Evolutionary conservation across 1,284 basidiomycete genomes (phyloP).

Genomic region (Ustilago hordei): DNA sequence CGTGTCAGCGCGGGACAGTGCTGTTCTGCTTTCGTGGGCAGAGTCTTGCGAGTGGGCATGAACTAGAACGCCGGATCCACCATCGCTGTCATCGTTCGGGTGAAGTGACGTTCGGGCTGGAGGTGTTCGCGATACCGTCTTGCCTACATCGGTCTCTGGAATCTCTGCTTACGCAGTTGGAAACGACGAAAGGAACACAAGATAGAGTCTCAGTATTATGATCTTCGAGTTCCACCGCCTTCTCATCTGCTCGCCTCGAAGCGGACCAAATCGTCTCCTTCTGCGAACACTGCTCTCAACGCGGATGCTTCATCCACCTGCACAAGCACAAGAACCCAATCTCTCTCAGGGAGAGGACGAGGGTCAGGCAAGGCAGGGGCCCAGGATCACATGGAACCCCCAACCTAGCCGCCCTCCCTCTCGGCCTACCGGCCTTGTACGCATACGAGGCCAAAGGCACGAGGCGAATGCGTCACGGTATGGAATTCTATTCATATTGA

Average conservation of each 20-base stretch:
- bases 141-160: neutral
- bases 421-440: slow-evolving; percentile 38
- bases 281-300: neutral
- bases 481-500: slow-evolving; percentile 41
- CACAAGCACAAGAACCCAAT: slow-evolving; percentile 19
- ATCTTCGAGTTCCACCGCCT: neutral
- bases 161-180: neutral
- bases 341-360: slow-evolving; percentile 7
- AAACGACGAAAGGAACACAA: neutral
- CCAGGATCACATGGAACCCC: slow-evolving; percentile 41
- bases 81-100: slow-evolving; percentile 35
- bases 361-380: slow-evolving; percentile 17
- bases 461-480: slow-evolving; percentile 34
- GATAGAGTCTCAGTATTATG: neutral
- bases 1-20: slow-evolving; percentile 2
- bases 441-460: slow-evolving; percentile 35
- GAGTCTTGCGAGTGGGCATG: slow-evolving; percentile 25
- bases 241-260: too few species aligned
- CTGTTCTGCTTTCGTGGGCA: slow-evolving; percentile 1
- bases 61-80: slow-evolving; percentile 40
- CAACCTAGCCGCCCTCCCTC: slow-evolving; percentile 29
- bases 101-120: neutral
- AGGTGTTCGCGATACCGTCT: neutral
- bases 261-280: too few species aligned
- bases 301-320: slow-evolving; percentile 13